Base-by-base conservation (phyloP, 2,329 filamentous ascomycete genomes). In the Ampelomyces quisqualis region DNA sequence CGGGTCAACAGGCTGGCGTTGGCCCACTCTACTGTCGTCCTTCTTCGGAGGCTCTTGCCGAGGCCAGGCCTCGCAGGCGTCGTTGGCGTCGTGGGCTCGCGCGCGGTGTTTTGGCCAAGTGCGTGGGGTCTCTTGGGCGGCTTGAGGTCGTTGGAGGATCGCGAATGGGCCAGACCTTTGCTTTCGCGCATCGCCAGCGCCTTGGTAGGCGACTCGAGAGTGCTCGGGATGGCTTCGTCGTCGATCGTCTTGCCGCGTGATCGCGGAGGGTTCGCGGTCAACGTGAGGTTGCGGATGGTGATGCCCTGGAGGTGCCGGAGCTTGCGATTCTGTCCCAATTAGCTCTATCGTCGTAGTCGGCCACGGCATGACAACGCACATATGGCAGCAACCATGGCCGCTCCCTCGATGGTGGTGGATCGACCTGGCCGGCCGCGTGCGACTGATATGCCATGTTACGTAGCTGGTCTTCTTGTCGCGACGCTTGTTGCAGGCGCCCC, bases 261-360 rank as follows among this genome's bases (percentile, higher is more conserved):
- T 45, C 77, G 60, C 72, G 58, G 72, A 72, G 43, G 75, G 4
- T 14, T 19, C 75, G 17, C 74, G 74, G 53, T 53, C n/a, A 95
- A 83, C 47, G 82, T 83, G 29, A 96, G 75, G 67, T 96, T 96
- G 43, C 91, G 88, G 36, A 96, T 73, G 40, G 87, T 91, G 55
- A 97, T 81, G 53, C 88, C 89, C 58, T 88, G 84, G 4, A 96
- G 78, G 73, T 96, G 90, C 39, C 91, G 84, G 38, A 97, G 77
- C 67, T 86, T 90, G 65, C 90, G 87, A 67, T 95, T 96, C 77
- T 93, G 55, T 15, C 1, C 11, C 17, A 15, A 21, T n/a, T 8
- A 29, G 23, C 33, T 43, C 10, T 39, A 29, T 11, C 23, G 8
- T 27, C 4, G 7, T 10, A 20, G 10, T 17, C 21, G 2, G 14